Evolutionary conservation across 2,329 filamentous ascomycete species (phyloP), one percentile per base, ranked within the genome.

Genomic region (Colletotrichum viniferum): DNA sequence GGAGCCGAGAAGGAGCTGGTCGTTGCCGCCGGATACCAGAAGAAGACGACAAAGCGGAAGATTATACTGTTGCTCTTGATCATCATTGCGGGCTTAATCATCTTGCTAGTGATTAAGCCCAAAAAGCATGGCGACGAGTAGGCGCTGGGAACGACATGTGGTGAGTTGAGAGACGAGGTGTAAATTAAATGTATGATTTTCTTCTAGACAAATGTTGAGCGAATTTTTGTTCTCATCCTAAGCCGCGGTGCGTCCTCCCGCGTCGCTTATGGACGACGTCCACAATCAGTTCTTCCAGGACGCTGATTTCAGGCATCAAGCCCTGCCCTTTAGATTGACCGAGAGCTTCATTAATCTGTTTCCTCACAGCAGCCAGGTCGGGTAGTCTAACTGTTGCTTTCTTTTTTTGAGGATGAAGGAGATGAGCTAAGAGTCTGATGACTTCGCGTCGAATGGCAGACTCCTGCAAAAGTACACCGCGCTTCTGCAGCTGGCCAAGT

Each of bases 1-100:
- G 94, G 90, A 24, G 97, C 97, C 4, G 95, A 98, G 77, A 97
- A 96, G 83, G 97, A 99, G 86, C 90, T 99, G 70, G 95, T 92
- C 77, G 92, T 97, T 72, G 94, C 97, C 16, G 96, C 94, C 6
- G 94, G 94, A 21, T 98, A 98, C 81, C 97, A 99, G 87, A 93
- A 92, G 83, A 94, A 92, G 82, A 94, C 94, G 67, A 96, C 95
- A 26, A 99, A 98, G 86, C 90, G 97, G 78, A 98, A 98, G 86
- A 93, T 98, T 63, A 97, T 99, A 72, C 88, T 99, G 55, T 87
- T 99, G n/a, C 88, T 99, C 24, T 85, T 98, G 8, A 87, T 99
- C 30, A 85, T 98, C 26, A 93, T 99, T 68, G 92, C 93, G 24
- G 97, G 95, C 36, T 90, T 98, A 86, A 94, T 99, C 80, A 98